These are phyloP conservation scores for Fusarium beomiforme DNA, from an alignment of 2,329 filamentous ascomycete genomes.

Conservation along the genomic window DNA sequence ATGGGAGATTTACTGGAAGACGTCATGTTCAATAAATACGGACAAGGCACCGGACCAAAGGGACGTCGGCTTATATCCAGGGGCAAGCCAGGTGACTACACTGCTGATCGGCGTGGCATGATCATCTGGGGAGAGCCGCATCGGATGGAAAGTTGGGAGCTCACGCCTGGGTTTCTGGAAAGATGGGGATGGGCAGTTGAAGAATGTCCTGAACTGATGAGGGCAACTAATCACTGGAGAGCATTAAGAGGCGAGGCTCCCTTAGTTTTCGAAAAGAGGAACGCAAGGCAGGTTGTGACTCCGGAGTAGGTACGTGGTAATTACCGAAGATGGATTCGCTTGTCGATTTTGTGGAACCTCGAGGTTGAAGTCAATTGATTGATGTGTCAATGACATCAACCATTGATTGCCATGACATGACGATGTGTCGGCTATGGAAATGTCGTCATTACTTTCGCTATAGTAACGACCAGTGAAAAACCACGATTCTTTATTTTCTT, in stretches of 20 bases:
- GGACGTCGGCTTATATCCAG: neutral
- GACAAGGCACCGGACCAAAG: neutral
- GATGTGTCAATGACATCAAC: conserved; percentile 30
- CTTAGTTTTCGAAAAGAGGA: neutral
- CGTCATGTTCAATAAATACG: conserved; percentile 13
- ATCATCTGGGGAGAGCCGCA: conserved; percentile 5
- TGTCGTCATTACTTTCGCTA: conserved; percentile 24
- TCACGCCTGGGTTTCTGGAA: conserved; percentile 1
- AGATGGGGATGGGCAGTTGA: conserved; percentile 10
- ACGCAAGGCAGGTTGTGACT: too few relatives aligned
- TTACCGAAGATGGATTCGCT: rapidly evolving
- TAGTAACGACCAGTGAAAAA: neutral
- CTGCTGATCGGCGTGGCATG: neutral
- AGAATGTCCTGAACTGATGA: conserved; percentile 5
- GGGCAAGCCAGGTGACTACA: neutral
- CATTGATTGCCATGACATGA: conserved; percentile 11
- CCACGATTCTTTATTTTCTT: neutral
- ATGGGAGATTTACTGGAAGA: neutral
- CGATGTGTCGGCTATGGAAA: neutral
- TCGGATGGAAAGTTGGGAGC: conserved; percentile 1
- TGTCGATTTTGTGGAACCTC: conserved; percentile 1
- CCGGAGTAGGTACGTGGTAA: too few relatives aligned
- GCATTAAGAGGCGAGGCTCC: neutral
- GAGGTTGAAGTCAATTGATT: neutral
- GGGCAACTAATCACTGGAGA: conserved; percentile 9